Evolutionary conservation across 78 protist genomes (phyloP).

Genomic region (Monosiga brevicollis): DNA sequence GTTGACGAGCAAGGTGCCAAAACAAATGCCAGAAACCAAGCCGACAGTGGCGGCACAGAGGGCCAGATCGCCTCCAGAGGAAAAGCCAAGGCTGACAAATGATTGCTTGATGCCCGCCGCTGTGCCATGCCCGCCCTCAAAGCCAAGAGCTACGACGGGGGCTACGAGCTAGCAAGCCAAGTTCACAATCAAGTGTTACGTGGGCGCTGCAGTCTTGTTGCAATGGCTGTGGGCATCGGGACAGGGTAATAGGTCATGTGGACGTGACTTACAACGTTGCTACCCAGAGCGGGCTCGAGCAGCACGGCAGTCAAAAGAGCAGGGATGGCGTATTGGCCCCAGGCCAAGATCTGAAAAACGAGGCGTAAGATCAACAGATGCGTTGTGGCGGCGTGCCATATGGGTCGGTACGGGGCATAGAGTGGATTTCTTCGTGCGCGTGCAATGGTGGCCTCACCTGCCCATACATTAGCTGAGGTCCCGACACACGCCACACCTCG

Average conservation of each 20-base stretch:
- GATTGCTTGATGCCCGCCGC: conserved; percentile 1
- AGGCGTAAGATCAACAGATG: no score
- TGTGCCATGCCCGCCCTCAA: conserved; percentile 21
- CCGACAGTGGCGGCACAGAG: conserved; percentile 2
- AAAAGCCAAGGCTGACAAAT: neutral
- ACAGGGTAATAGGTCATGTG: no score
- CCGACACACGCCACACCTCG: neutral
- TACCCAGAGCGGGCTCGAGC: no score
- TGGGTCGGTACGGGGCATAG: no score
- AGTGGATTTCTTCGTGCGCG: no score
- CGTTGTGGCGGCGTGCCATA: no score
- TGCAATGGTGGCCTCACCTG: no score
- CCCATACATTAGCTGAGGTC: conserved; percentile 13
- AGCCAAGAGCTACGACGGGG: neutral
- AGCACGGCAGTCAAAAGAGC: neutral
- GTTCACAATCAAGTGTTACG: no score
- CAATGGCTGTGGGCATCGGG: no score
- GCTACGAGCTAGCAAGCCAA: neutral
- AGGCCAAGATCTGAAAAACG: conserved; percentile 5
- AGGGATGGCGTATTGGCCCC: conserved; percentile 13
- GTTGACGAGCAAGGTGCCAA: conserved; percentile 10
- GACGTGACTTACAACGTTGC: no score
- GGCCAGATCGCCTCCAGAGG: neutral
- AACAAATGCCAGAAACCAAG: neutral
- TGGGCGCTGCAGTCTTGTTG: no score